phyloP scores from a whole-genome alignment of 202 grass and related monocot genomes.

The Panicum virgatum region DNA sequence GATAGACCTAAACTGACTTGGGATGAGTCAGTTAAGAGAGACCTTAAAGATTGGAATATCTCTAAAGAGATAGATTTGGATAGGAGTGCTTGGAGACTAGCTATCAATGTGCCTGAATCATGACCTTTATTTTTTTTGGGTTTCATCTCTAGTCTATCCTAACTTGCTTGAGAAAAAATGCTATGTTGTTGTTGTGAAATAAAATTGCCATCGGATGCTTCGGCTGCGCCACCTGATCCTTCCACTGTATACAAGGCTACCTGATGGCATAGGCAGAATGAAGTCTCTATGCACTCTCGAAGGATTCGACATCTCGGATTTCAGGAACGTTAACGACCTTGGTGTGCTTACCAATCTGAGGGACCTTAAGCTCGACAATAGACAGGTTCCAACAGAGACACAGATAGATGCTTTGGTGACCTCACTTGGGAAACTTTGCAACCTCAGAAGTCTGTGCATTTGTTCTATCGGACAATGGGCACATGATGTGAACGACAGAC shows the following conservation, averaged over 20 bases:
- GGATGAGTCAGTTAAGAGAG: no score
- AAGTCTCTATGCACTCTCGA: not conserved
- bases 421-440: not conserved
- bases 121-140: no score
- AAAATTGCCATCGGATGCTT: not conserved
- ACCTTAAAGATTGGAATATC: no score
- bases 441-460: not conserved
- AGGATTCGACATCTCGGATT: not conserved
- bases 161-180: no score
- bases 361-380: not conserved
- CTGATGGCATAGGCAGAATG: not conserved
- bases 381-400: not conserved
- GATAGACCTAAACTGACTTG: no score
- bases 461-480: not conserved
- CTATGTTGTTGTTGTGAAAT: no score
- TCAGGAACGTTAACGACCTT: not conserved
- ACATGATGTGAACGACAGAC: not conserved
- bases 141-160: no score
- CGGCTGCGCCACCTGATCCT: not conserved
- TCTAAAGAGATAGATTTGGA: no score
- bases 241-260: not conserved
- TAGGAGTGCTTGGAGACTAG: no score
- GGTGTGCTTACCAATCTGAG: not conserved
- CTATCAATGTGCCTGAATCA: no score
- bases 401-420: not conserved